A percentile compares a stretch with the other conserved stretches of the same genome.
Conservation (phyloP, 371 early-diverging fungal genomes). For the Capniomyces stellatus region DNA sequence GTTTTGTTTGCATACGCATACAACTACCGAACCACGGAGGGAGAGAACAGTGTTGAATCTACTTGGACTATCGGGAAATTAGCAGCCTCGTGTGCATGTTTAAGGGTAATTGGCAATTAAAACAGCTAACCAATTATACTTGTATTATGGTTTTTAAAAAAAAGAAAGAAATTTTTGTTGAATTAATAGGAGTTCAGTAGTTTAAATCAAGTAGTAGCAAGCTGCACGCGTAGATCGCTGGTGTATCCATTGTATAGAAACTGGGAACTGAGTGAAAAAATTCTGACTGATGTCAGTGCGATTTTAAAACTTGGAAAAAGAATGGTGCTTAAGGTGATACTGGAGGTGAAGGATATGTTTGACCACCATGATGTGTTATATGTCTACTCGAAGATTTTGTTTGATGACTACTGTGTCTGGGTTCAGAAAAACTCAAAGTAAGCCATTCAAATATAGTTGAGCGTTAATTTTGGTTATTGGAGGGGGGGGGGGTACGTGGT, state of each 20-base stretch:
- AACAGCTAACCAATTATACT: background rate
- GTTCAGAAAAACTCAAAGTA: slow-evolving; percentile 48
- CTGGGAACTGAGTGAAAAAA: slow-evolving; percentile 43
- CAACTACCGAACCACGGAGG: slow-evolving; percentile 64
- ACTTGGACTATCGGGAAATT: slow-evolving; percentile 80
- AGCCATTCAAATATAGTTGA: too few relatives aligned
- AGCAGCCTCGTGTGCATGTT: slow-evolving; percentile 53
- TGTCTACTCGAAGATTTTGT: slow-evolving; percentile 58
- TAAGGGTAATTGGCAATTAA: slow-evolving; percentile 35
- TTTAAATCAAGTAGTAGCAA: slow-evolving; percentile 36
- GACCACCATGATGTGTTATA: slow-evolving; percentile 75
- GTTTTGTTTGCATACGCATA: slow-evolving; percentile 79
- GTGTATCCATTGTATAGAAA: slow-evolving; percentile 73
- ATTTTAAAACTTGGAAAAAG: slow-evolving; percentile 65
- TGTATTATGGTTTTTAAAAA: background rate
- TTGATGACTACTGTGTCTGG: slow-evolving; percentile 97
- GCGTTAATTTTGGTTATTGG: too few relatives aligned
- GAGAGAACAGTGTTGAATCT: slow-evolving; percentile 75
- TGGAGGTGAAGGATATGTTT: slow-evolving; percentile 58
- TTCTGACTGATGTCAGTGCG: slow-evolving; percentile 63
- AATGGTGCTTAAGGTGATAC: slow-evolving; percentile 54
- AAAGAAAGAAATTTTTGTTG: background rate
- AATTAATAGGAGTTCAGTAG: slow-evolving; percentile 37
- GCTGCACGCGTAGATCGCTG: slow-evolving; percentile 56
- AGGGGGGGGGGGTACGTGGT: too few relatives aligned